Conservation (phyloP, 805 yeast species). For the Ogataea corticis region DNA sequence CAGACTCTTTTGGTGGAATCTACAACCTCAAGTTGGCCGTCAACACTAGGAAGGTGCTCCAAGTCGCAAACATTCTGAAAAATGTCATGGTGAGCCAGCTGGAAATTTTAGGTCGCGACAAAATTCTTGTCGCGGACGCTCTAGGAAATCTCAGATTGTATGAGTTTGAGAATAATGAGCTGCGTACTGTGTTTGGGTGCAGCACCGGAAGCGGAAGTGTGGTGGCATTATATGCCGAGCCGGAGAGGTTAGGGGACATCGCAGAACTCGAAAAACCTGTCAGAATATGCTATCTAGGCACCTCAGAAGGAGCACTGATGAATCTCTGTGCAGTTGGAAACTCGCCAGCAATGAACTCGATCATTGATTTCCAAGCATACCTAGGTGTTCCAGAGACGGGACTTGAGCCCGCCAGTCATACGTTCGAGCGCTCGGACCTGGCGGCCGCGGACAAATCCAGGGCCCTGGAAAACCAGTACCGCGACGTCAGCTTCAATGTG, state of each 20-base stretch:
- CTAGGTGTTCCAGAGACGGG: neutral
- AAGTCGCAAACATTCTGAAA: neutral
- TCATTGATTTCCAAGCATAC: neutral
- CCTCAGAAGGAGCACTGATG: neutral
- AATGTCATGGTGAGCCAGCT: slow-evolving; percentile 4
- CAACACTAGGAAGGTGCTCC: neutral
- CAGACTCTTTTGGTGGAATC: slow-evolving; percentile 22
- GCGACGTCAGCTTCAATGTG: neutral
- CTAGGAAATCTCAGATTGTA: neutral
- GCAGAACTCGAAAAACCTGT: neutral
- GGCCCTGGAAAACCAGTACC: neutral
- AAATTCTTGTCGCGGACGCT: slow-evolving; percentile 1
- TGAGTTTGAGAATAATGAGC: neutral
- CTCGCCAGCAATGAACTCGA: slow-evolving; percentile 1
- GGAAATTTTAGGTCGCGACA: neutral
- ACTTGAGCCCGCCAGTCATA: neutral
- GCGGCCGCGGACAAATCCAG: neutral
- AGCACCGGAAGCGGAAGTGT: neutral
- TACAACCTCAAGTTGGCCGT: slow-evolving; percentile 9
- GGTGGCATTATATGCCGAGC: neutral
- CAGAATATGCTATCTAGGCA: neutral
- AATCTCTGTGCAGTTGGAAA: neutral
- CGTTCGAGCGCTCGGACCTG: neutral
- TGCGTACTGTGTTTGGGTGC: neutral
- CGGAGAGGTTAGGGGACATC: neutral